These are phyloP conservation scores for Zea luxurians DNA, from an alignment of 176 grass and related monocot genomes.

Conservation along the genomic window DNA sequence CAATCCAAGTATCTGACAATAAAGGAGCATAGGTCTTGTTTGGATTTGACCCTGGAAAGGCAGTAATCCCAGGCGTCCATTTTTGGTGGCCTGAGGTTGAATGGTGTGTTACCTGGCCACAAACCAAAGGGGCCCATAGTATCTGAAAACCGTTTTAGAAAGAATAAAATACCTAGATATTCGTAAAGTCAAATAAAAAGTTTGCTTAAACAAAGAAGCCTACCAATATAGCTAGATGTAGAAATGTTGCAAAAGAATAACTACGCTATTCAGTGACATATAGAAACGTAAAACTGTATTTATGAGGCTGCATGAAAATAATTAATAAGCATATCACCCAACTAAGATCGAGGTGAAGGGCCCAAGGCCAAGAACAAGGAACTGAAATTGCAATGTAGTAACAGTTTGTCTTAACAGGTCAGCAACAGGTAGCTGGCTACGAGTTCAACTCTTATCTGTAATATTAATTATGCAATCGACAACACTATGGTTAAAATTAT, in stretches of 20 bases:
- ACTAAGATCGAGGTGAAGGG: not conserved
- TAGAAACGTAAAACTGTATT: no score
- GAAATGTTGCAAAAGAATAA: conserved; percentile 22
- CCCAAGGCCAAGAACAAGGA: not conserved
- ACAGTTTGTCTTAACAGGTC: conserved; percentile 10
- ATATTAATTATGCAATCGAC: no score
- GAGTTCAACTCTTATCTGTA: conserved; percentile 7
- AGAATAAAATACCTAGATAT: not conserved
- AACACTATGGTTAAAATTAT: no score
- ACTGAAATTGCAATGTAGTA: conserved; percentile 1
- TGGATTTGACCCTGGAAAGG: not conserved
- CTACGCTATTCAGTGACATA: not conserved
- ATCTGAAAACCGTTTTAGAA: not conserved
- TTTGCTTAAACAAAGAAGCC: not conserved
- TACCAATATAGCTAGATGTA: not conserved
- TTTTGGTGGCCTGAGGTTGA: not conserved
- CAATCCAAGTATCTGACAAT: no score
- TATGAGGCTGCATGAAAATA: not conserved
- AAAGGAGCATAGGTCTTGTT: not conserved
- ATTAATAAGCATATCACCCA: not conserved
- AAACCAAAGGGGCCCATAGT: not conserved
- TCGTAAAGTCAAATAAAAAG: conserved; percentile 13
- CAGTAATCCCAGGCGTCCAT: not conserved
- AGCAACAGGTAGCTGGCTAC: not conserved
- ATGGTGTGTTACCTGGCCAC: not conserved